These are phyloP conservation scores for Phytophthora pistaciae DNA, from an alignment of 352 stramenopile species.

Conservation along the genomic window DNA sequence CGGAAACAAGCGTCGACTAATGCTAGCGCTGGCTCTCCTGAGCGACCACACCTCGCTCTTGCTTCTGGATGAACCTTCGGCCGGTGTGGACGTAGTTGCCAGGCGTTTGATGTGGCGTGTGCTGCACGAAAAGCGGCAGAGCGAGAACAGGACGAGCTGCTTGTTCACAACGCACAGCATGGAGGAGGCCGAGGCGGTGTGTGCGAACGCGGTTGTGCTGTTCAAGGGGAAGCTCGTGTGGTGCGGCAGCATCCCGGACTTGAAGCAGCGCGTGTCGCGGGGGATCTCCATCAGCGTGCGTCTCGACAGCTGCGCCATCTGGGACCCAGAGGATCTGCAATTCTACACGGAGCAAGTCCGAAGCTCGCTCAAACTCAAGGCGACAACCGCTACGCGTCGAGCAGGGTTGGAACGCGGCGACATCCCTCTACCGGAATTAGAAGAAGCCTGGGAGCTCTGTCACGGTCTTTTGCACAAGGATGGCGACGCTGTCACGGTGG, in stretches of 20 bases:
- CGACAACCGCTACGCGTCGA: constrained; percentile 10
- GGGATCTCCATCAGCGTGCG: constrained; percentile 79
- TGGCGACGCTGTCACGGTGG: constrained; percentile 20
- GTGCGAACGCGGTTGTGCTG: constrained; percentile 81
- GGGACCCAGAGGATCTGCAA: constrained; percentile 48
- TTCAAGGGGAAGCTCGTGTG: constrained; percentile 80
- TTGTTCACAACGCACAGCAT: constrained; percentile 90
- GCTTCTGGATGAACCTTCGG: constrained; percentile 84
- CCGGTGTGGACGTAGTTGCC: constrained; percentile 83
- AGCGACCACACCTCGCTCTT: constrained; percentile 73
- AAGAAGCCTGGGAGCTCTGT: constrained; percentile 64
- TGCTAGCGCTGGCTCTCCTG: constrained; percentile 79
- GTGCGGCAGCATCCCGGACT: constrained; percentile 78
- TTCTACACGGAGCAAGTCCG: constrained; percentile 56
- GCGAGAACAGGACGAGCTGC: constrained; percentile 59
- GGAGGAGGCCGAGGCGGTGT: constrained; percentile 87
- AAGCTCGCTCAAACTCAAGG: constrained; percentile 31
- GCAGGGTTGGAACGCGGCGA: constrained; percentile 31
- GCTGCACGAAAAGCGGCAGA: constrained; percentile 66
- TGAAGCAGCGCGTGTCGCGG: constrained; percentile 76
- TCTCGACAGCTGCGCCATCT: constrained; percentile 56
- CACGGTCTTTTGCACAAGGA: constrained; percentile 39
- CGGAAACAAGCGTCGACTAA: constrained; percentile 84
- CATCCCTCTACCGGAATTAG: constrained; percentile 49
- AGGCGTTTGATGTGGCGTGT: constrained; percentile 85